These are phyloP conservation scores for Bruguiera sexangula DNA, from an alignment of 345 rosid species.

Conservation along the genomic window DNA sequence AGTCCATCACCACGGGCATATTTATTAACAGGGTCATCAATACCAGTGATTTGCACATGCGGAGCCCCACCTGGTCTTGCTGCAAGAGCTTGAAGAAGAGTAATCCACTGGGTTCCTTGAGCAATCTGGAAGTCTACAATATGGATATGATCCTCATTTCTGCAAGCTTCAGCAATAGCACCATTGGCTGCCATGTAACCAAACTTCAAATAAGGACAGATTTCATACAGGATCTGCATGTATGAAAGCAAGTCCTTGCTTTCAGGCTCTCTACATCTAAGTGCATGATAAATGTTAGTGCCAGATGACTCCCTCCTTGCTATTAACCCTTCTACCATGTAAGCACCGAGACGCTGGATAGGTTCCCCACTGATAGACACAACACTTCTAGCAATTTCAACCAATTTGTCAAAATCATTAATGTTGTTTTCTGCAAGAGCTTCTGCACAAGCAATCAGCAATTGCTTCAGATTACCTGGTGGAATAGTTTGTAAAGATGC, in stretches of 20 bases:
- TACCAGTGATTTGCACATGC: conserved; percentile 62
- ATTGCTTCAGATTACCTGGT: conserved; percentile 41
- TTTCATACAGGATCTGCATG: conserved; percentile 59
- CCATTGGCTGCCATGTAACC: conserved; percentile 83
- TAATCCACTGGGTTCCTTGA: conserved; percentile 70
- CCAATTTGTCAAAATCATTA: conserved; percentile 40
- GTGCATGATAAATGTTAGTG: conserved; percentile 42
- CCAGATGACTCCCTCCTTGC: conserved; percentile 59
- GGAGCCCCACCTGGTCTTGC: conserved; percentile 69
- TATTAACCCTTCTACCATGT: conserved; percentile 62
- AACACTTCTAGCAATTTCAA: conserved; percentile 39
- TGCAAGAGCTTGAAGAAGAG: conserved; percentile 69
- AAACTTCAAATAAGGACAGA: conserved; percentile 73
- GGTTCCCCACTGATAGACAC: conserved; percentile 58
- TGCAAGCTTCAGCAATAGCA: conserved; percentile 78
- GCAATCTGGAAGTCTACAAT: conserved; percentile 66
- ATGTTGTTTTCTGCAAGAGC: conserved; percentile 44
- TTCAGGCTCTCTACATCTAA: conserved; percentile 54
- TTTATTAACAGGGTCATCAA: conserved; percentile 50
- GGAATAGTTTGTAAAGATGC: conserved; percentile 20
- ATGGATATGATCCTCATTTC: conserved; percentile 51
- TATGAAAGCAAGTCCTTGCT: conserved; percentile 61
- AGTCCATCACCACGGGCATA: conserved; percentile 54
- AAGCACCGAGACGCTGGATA: conserved; percentile 67
- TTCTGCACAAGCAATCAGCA: conserved; percentile 59